Conservation (phyloP, 2,329 filamentous ascomycete species). For the Pezicula carpinea region DNA sequence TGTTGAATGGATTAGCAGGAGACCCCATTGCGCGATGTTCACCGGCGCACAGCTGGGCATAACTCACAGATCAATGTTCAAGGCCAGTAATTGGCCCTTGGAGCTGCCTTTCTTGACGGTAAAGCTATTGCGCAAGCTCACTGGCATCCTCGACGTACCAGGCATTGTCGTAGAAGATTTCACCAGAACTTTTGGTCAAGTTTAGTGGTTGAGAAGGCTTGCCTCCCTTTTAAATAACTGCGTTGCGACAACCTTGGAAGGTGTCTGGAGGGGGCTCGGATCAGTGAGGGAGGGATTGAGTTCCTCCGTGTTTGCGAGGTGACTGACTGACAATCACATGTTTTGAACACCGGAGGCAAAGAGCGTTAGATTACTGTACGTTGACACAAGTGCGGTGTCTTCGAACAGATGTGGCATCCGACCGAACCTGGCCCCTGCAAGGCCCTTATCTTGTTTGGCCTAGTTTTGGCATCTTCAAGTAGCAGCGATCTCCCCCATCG, state of each 20-base stretch:
- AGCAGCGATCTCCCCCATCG: too few species aligned
- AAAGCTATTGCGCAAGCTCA: conserved; percentile 65
- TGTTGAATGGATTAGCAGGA: conserved; percentile 1
- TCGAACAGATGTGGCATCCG: not conserved
- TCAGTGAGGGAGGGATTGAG: not conserved
- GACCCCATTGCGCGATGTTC: not conserved
- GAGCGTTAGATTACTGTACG: too few species aligned
- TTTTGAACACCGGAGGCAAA: too few species aligned
- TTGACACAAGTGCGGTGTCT: not conserved
- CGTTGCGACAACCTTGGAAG: not conserved
- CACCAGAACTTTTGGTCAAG: too few species aligned
- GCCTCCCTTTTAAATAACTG: not conserved
- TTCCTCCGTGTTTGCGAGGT: not conserved
- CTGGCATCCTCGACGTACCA: conserved; percentile 65
- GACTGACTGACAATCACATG: not conserved
- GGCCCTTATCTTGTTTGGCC: too few species aligned
- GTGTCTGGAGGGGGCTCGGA: too few species aligned
- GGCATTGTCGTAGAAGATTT: conserved; percentile 41
- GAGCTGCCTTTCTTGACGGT: conserved; percentile 54
- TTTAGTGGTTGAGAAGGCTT: too few species aligned
- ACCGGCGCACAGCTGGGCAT: not conserved
- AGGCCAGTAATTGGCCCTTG: conserved; percentile 49
- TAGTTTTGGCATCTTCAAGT: not conserved
- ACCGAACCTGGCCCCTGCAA: too few species aligned
- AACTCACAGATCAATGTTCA: conserved; percentile 67